These are phyloP conservation scores for Anacardium occidentale DNA, from an alignment of 345 rosid species.

Conservation along the genomic window DNA sequence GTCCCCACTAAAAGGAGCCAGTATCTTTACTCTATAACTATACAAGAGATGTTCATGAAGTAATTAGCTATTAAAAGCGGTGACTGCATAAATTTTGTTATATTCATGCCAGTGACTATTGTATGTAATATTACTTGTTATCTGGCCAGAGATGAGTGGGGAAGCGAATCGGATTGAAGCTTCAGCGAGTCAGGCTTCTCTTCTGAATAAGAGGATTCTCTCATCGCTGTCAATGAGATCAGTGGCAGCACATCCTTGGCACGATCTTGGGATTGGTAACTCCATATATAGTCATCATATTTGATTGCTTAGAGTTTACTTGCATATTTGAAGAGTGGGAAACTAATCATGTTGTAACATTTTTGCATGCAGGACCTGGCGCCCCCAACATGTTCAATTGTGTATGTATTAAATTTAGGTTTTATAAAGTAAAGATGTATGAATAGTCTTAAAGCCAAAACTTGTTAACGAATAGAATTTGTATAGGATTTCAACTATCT, in stretches of 20 bases:
- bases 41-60: neutral
- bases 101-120: neutral
- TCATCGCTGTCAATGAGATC: conserved; percentile 89
- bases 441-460: neutral
- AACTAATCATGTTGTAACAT: conserved; percentile 22
- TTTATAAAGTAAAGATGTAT: neutral
- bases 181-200: conserved; percentile 39
- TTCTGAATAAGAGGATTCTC: conserved; percentile 86
- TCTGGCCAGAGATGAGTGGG: conserved; percentile 44
- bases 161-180: conserved; percentile 29
- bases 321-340: neutral
- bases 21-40: neutral
- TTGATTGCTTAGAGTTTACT: neutral
- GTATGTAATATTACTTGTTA: neutral
- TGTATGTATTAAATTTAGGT: conserved; percentile 36
- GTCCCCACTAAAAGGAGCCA: too few relatives aligned
- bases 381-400: conserved; percentile 73
- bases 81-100: neutral
- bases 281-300: neutral
- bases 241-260: conserved; percentile 99
- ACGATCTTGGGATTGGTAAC: conserved; percentile 95
- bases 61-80: neutral
- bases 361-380: conserved; percentile 70
- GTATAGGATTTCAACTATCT: neutral
- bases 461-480: neutral